phyloP scores from a whole-genome alignment of 2,329 filamentous ascomycete species.

The Sclerotiophoma versabilis region DNA sequence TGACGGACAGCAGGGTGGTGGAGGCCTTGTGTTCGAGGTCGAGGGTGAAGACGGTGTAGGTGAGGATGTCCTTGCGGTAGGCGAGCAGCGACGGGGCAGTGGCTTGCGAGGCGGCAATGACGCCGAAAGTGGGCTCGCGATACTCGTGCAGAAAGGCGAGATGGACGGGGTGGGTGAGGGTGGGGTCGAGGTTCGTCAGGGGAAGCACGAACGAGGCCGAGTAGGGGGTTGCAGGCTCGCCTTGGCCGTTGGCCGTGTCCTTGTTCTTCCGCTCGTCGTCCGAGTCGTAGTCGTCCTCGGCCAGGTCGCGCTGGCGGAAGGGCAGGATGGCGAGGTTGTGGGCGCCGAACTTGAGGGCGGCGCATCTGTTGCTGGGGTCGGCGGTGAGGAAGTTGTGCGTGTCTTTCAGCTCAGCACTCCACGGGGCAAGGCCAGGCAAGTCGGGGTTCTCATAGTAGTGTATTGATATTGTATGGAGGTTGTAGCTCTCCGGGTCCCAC shows the following conservation, averaged over 20 bases:
- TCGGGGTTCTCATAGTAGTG: conserved; percentile 99
- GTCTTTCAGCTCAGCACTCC: conserved; percentile 76
- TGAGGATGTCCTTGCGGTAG: conserved; percentile 83
- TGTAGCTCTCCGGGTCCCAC: conserved; percentile 84
- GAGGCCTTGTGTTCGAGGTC: conserved; percentile 93
- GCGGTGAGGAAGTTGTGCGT: conserved; percentile 84
- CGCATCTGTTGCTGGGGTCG: conserved; percentile 91
- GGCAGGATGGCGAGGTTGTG: conserved; percentile 92
- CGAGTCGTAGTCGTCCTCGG: conserved; percentile 90
- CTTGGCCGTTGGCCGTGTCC: conserved; percentile 44
- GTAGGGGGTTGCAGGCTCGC: conserved; percentile 70
- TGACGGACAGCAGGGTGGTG: conserved; percentile 87
- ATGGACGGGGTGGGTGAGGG: conserved; percentile 86
- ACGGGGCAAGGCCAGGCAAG: conserved; percentile 75
- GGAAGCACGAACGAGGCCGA: conserved; percentile 91
- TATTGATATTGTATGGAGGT: conserved; percentile 87
- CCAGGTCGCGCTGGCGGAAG: conserved; percentile 85
- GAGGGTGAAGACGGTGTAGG: conserved; percentile 93
- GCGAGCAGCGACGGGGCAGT: conserved; percentile 75
- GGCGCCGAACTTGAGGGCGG: conserved; percentile 88
- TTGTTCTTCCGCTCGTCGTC: conserved; percentile 65
- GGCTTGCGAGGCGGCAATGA: conserved; percentile 78
- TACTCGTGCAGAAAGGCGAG: conserved; percentile 96
- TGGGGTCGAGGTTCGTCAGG: conserved; percentile 85
- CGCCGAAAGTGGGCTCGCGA: conserved; percentile 94